phyloP scores from a whole-genome alignment of 345 rosid species.

The Syzygium jambos region DNA sequence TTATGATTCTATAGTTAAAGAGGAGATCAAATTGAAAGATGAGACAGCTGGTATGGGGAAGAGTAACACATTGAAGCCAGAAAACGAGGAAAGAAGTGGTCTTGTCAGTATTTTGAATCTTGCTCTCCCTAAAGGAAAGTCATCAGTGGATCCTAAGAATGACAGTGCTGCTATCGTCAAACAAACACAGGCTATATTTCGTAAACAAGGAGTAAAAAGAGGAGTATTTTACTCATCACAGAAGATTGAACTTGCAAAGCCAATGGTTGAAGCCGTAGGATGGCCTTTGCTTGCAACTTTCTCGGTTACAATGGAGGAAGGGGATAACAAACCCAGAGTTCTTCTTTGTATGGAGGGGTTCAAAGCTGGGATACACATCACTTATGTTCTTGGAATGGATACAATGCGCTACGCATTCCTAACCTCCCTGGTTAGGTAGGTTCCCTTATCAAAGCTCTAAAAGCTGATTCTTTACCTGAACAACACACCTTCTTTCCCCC shows the following conservation, averaged over 20 bases:
- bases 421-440: constrained; percentile 91
- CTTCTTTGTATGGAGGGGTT: constrained; percentile 97
- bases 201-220: constrained; percentile 75
- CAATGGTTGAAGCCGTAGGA: constrained; percentile 99
- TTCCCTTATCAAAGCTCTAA: neutral
- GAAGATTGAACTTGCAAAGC: constrained; percentile 73
- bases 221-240: constrained; percentile 79
- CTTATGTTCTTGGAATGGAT: constrained; percentile 94
- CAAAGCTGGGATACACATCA: constrained; percentile 92
- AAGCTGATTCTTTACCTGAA: neutral
- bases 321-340: constrained; percentile 87
- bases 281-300: constrained; percentile 98
- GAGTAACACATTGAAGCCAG: constrained; percentile 57
- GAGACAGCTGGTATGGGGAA: constrained; percentile 47
- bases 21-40: constrained; percentile 93
- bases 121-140: constrained; percentile 71
- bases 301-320: constrained; percentile 99
- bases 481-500: neutral
- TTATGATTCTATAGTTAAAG: constrained; percentile 89
- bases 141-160: constrained; percentile 64
- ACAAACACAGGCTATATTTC: constrained; percentile 90
- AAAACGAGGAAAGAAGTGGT: constrained; percentile 84
- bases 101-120: constrained; percentile 85
- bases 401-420: constrained; percentile 98
- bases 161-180: constrained; percentile 83